phyloP scores from a whole-genome alignment of 2,329 filamentous ascomycete species.

The Sodiomyces alkalinus region DNA sequence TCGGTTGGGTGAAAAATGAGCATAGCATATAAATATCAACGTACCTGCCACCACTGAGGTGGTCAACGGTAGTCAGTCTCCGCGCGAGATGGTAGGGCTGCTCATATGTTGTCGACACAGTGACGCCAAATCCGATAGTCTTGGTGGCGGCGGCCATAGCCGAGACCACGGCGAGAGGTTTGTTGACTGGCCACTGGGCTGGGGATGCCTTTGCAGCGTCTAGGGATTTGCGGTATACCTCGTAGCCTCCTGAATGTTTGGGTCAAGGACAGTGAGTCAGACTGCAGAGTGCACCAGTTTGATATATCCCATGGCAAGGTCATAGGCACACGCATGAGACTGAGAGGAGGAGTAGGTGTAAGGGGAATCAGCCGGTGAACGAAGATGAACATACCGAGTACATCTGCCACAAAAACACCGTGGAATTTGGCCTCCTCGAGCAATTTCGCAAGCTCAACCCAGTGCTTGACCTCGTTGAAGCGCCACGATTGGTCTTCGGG shows the following conservation, averaged over 20 bases:
- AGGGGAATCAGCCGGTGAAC: no score
- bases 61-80: slow-evolving; percentile 50
- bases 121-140: slow-evolving; percentile 55
- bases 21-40: slow-evolving; percentile 6
- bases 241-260: slow-evolving; percentile 49
- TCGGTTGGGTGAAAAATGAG: not conserved
- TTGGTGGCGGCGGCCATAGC: slow-evolving; percentile 57
- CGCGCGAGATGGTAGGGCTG: slow-evolving; percentile 55
- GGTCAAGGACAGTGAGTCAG: not conserved
- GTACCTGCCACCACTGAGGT: slow-evolving; percentile 46
- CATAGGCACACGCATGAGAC: no score
- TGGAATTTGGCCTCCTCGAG: slow-evolving; percentile 49
- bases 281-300: not conserved
- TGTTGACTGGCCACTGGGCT: slow-evolving; percentile 57
- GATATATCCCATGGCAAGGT: no score
- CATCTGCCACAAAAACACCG: slow-evolving; percentile 52
- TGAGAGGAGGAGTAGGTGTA: not conserved
- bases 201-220: slow-evolving; percentile 45
- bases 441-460: slow-evolving; percentile 43
- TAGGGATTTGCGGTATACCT: slow-evolving; percentile 50
- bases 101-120: slow-evolving; percentile 55
- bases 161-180: slow-evolving; percentile 47
- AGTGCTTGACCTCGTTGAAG: slow-evolving; percentile 46
- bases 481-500: slow-evolving; percentile 46
- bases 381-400: slow-evolving; percentile 26